phyloP scores from a whole-genome alignment of 2,329 filamentous ascomycete genomes.

The Sporothrix globosa region DNA sequence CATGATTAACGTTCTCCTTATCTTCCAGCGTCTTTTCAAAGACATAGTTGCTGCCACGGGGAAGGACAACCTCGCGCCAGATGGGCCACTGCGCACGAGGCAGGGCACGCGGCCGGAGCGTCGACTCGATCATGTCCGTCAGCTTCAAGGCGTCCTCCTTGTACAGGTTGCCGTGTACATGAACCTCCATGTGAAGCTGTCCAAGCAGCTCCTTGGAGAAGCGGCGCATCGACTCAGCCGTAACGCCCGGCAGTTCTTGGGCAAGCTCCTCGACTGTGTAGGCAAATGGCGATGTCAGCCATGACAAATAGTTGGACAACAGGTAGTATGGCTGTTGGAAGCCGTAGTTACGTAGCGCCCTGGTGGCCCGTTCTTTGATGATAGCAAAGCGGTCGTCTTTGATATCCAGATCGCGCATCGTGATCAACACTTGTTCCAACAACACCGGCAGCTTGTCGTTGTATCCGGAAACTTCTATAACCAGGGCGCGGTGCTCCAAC shows the following conservation, averaged over 20 bases:
- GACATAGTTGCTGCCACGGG: conserved; percentile 78
- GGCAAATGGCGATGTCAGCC: conserved; percentile 74
- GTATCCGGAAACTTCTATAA: conserved; percentile 82
- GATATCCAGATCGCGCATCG: conserved; percentile 81
- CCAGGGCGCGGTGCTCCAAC: conserved; percentile 71
- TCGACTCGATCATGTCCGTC: conserved; percentile 79
- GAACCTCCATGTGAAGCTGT: conserved; percentile 84
- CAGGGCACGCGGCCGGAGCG: conserved; percentile 72
- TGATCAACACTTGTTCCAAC: conserved; percentile 82
- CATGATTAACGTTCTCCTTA: conserved; percentile 85
- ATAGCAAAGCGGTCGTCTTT: conserved; percentile 88
- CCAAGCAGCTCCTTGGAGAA: conserved; percentile 81
- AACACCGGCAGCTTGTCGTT: conserved; percentile 95
- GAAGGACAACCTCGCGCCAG: conserved; percentile 74
- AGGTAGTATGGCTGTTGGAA: conserved; percentile 88
- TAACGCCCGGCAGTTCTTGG: conserved; percentile 74
- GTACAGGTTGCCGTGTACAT: conserved; percentile 90
- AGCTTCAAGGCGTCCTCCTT: conserved; percentile 89
- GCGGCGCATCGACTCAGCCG: conserved; percentile 70
- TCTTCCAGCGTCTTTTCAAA: conserved; percentile 82
- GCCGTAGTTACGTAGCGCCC: conserved; percentile 83
- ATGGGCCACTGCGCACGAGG: conserved; percentile 80
- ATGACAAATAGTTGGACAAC: conserved; percentile 79
- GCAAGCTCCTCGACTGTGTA: conserved; percentile 81
- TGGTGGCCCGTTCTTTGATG: conserved; percentile 79